A percentile compares a stretch with the other conserved stretches of the same genome.
phyloP scores from a whole-genome alignment of 1,284 basidiomycete genomes.

The Apiotrichum laibachii region DNA sequence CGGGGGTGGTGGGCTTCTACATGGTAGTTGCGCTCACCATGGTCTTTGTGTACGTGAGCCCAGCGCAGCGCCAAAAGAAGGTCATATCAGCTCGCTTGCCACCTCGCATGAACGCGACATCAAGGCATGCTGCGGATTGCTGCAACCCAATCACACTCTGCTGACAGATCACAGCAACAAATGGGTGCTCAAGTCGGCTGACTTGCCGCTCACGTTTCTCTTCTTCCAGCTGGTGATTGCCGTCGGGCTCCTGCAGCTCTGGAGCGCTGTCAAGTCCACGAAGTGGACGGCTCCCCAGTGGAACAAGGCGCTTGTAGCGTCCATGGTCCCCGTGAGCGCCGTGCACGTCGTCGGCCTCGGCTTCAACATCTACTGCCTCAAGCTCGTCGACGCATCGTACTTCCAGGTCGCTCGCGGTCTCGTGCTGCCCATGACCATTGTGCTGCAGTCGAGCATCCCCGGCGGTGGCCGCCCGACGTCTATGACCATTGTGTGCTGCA shows the following conservation, averaged over 20 bases:
- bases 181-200: constrained; percentile 60
- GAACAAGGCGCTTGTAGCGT: neutral
- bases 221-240: constrained; percentile 66
- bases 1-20: constrained; percentile 70
- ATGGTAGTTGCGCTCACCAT: constrained; percentile 70
- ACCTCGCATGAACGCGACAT: too few species aligned
- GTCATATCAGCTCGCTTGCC: neutral
- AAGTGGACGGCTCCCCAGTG: neutral
- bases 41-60: constrained; percentile 59
- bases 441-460: constrained; percentile 18
- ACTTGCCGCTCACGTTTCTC: constrained; percentile 67
- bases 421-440: constrained; percentile 70
- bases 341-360: constrained; percentile 69
- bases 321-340: neutral
- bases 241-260: constrained; percentile 55
- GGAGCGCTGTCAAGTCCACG: neutral
- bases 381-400: constrained; percentile 71
- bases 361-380: constrained; percentile 71
- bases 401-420: constrained; percentile 77
- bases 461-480: constrained; percentile 17
- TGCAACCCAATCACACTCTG: neutral
- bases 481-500: constrained; percentile 25
- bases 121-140: too few species aligned
- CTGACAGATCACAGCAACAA: constrained; percentile 32
- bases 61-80: too few species aligned